Evolutionary conservation across 768 basidiomycete species (phyloP), one percentile per base, ranked within the genome.

Genomic region (Rhodotorula sphaerocarpa): DNA sequence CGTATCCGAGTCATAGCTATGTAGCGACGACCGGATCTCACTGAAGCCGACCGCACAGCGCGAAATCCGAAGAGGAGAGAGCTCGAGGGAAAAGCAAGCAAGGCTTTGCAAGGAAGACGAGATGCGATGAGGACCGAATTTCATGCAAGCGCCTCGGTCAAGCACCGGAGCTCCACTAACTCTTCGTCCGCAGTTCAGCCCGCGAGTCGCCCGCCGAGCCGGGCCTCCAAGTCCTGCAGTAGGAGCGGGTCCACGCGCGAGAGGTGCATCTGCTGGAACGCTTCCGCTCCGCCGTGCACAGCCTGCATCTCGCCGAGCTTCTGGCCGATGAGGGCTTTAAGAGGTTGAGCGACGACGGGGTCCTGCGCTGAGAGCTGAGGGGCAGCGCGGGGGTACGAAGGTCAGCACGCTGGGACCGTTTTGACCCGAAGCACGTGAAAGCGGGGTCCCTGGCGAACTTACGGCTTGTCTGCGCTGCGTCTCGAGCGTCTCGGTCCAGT

Each of bases 391-490:
- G 12, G 6, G 33, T 1, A 31, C 5, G 30, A 20, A 25, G 2
- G 47, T 20, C 3, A 23, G 23, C n/a, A 20, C 28, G 6, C 9
- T 9, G 20, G 23, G 15, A 20, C 5, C 20, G 41, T 5, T 14
- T 27, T n/a, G n/a, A n/a, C n/a, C n/a, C n/a, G n/a, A n/a, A 39
- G 7, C 2, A 20, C 15, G 33, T 33, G 18, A 23, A 31, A 41
- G 46, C n/a, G n/a, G n/a, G n/a, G n/a, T 23, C 21, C 25, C 44
- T 5, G 31, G 25, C 36, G 68, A 5, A 76, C 81, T 41, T 73
- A 90, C 90, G 59, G 77, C 76, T 77, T 84, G 82, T 46, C 88
- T 82, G 36, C 90, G 85, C n/a, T 79, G 76, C 67, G 85, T 85
- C 74, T 92, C 90, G 10, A 82, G 78, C 2, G 86, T 88, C 12